A percentile compares a stretch with the other conserved stretches of the same genome.
phyloP scores from a whole-genome alignment of 106 monocot genomes.

The Hemerocallis citrina region DNA sequence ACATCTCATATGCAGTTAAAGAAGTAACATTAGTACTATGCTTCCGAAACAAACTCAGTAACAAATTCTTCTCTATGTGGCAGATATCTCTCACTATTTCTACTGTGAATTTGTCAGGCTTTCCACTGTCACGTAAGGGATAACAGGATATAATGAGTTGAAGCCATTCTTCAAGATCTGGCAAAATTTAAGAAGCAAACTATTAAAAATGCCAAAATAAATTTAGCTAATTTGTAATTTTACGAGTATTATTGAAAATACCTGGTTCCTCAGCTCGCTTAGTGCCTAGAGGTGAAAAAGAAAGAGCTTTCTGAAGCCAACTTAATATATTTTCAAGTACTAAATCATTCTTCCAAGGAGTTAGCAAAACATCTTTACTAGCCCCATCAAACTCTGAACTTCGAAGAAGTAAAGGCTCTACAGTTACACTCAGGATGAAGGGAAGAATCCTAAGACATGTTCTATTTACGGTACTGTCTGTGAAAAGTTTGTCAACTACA shows the following conservation, averaged over 20 bases:
- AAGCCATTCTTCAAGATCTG: conserved; percentile 84
- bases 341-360: conserved; percentile 18
- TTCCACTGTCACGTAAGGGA: conserved; percentile 43
- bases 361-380: conserved; percentile 14
- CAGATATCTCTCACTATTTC: conserved; percentile 27
- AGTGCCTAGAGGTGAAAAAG: conserved; percentile 35
- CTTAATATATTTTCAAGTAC: conserved; percentile 29
- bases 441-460: conserved; percentile 73
- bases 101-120: conserved; percentile 25
- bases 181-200: conserved; percentile 3
- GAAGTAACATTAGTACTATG: conserved; percentile 17
- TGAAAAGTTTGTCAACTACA: conserved; percentile 42
- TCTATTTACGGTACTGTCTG: conserved; percentile 25
- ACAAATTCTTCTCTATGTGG: conserved; percentile 31
- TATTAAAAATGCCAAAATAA: neutral
- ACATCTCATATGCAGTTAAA: conserved; percentile 2
- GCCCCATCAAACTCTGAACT: conserved; percentile 21
- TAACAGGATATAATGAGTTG: conserved; percentile 75
- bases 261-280: conserved; percentile 30
- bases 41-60: conserved; percentile 66
- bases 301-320: conserved; percentile 63
- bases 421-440: conserved; percentile 50
- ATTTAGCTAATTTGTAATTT: neutral
- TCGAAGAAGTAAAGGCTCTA: conserved; percentile 26
- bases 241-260: conserved; percentile 9